Percentiles rank a stretch among this genome's conserved stretches.
phyloP scores from a whole-genome alignment of 805 yeast species.

The Cyberlindnera xylosilytica region DNA sequence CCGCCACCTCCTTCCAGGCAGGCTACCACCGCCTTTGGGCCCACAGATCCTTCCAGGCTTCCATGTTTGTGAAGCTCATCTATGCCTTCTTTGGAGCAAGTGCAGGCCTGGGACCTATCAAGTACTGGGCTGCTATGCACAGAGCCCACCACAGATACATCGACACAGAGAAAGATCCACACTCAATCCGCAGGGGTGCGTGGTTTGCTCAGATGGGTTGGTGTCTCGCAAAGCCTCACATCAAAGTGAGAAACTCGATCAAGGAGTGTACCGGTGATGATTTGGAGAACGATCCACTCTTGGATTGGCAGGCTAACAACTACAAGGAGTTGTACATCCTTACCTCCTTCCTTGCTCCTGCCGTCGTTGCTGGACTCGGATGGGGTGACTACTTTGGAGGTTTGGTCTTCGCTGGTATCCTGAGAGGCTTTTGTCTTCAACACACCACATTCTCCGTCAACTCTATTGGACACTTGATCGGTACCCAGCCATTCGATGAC shows the following conservation, averaged over 20 bases:
- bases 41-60: slow-evolving; percentile 53
- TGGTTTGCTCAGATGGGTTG: slow-evolving; percentile 87
- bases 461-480: slow-evolving; percentile 78
- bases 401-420: slow-evolving; percentile 70
- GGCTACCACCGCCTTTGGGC: slow-evolving; percentile 82
- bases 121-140: slow-evolving; percentile 82
- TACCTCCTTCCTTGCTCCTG: slow-evolving; percentile 61
- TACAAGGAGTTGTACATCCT: slow-evolving; percentile 48
- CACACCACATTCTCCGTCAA: slow-evolving; percentile 77
- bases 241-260: slow-evolving; percentile 40
- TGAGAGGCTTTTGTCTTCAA: slow-evolving; percentile 70
- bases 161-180: slow-evolving; percentile 88
- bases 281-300: slow-evolving; percentile 53
- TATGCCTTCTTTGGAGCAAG: slow-evolving; percentile 66
- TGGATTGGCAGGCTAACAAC: slow-evolving; percentile 31
- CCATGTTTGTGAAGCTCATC: slow-evolving; percentile 40
- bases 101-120: slow-evolving; percentile 71
- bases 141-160: slow-evolving; percentile 88
- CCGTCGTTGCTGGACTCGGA: slow-evolving; percentile 55
- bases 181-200: slow-evolving; percentile 76
- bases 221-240: slow-evolving; percentile 68
- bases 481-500: slow-evolving; percentile 71
- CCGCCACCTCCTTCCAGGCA: slow-evolving; percentile 74
- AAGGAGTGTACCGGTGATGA: slow-evolving; percentile 47
- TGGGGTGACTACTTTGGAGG: slow-evolving; percentile 83